Base-by-base conservation (phyloP, 2,329 filamentous ascomycete species). In the Talaromyces sp. region DNA sequence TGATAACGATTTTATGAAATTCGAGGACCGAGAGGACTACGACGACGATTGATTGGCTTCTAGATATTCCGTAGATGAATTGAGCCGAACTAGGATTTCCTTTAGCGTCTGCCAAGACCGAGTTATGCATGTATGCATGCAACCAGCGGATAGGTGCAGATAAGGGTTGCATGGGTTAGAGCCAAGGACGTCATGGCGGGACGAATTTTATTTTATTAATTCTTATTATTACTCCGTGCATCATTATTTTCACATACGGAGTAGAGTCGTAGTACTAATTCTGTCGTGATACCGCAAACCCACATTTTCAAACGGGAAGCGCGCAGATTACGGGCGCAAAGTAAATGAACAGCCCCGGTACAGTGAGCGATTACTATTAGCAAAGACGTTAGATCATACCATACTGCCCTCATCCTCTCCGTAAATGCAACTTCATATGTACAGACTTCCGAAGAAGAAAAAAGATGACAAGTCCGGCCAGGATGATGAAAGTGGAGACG, bases 1-100 rank as follows among this genome's bases (percentile, higher is more conserved):
- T 18, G 77, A 78, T 18, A 23, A 23, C 23, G 73, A 83, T 52
- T 97, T 95, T 69, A 87, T 97, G 84, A 80, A 83, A 23, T 96
- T 96, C 72, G 84, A 88, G 56, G 90, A 95, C 63, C 83, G 91
- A 28, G 88, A 63, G 51, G 44, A 27, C 10, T 60, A 63, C 44
- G 61, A 60, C 44, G 61, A 63, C 31, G 58, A 63, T 28, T 62
- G 34, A 12, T 5, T 44, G 18, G 42, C 9, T 44, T 23, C 4
- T 18, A 47, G n/a, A 18, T 18, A 23, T 10, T 27, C 10, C 23
- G 44, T 47, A 47, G 44, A 47, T 47, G n/a, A 10, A 47, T 23
- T 18, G 7, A 47, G 2, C 4, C 10, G 44, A 23, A 23, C 23
- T 23, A 23, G 23, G 23, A 23, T 23, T 23, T 23, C 23, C 23